Evolutionary conservation across 306 rosid species (phyloP), one percentile per base, ranked within the genome.

Genomic region (Arachis hypogaea): DNA sequence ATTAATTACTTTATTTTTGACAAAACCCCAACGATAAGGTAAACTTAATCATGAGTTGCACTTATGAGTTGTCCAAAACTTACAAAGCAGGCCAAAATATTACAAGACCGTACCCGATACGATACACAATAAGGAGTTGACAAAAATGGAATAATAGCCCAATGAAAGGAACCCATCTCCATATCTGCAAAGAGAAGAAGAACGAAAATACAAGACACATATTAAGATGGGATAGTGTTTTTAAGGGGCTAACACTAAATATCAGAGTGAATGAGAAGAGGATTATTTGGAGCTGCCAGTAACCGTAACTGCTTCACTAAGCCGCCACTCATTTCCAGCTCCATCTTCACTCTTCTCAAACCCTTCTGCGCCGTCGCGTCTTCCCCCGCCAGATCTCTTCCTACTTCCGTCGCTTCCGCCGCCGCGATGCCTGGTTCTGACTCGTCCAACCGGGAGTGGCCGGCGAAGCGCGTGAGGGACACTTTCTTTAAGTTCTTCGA

Each of bases 401-500:
- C 9, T 73, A 14, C 49, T 1, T 66, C 42, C 4, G 8, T 22
- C 28, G 28, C 28, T 22, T 22, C 70, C 63, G 9, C 54, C 69
- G 44, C 70, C 64, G 64, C 78, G 76, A 84, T 84, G 88, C 45
- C 85, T 29, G 76, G 74, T 1, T 1, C 78, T 5, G 76, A 65
- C 9, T 0, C 72, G 14, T 41, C 6, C 45, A 67, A 67, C 40
- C 8, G 54, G 54, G 73, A 77, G 66, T 84, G 88, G 88, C 67
- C 83, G 62, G 88, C 81, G 11, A 78, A 81, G 14, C 83, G 77
- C 52, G 79, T 84, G n/a, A 84, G 85, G 63, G 76, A 61, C 69
- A 84, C 83, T 9, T 84, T 59, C 85, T 0, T 84, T 5, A 28
- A 67, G 0, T 93, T 86, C 77, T 93, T 93, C 77, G 67, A 85